Base-by-base conservation (phyloP, 805 yeast species). In the Clavispora fructus region DNA sequence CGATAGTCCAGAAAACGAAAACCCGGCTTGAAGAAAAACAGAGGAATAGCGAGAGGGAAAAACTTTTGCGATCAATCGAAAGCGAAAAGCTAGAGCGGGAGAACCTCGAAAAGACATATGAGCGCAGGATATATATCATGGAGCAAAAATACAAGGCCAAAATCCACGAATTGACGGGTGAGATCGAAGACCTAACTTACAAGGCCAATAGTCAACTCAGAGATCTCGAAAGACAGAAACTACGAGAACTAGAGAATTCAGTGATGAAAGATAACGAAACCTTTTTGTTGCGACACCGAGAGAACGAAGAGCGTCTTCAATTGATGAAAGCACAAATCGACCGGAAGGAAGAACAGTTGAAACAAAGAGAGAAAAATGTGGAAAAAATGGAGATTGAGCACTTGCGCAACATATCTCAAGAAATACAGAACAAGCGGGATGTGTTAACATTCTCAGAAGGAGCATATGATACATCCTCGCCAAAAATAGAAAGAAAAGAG, bases 41-140 rank as follows among this genome's bases (percentile, higher is more conserved):
- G 29, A 41, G 32, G 13, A 42, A 17, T 14, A 13, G 28, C 19
- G 44, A 35, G 25, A 26, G 17, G n/a, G 29, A 28, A 2, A 29
- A 42, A 13, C 23, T 35, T 7, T 1, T 16, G 11, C 5, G 3
- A 11, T 11, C 9, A 13, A 4, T 35, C 8, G 35, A 35, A 16
- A 16, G 27, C 6, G 45, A 45, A 40, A 16, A 14, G 8, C 13
- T 13, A 12, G 28, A 27, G 39, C 17, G 25, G 32, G 8, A 30
- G 16, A 31, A 40, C 6, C 39, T 43, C 27, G 33, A 29, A 27
- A 42, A 41, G 19, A 35, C 44, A 13, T 47, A 47, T 35, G 51
- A 49, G 48, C 49, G 51, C 17, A 45, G 46, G 26, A 30, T 50
- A 10, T 40, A 47, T 23, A 31, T 45, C n/a, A 39, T 47, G 13